Evolutionary conservation across 495 filamentous ascomycete genomes (phyloP).

Genomic region (Aspergillus baeticus): DNA sequence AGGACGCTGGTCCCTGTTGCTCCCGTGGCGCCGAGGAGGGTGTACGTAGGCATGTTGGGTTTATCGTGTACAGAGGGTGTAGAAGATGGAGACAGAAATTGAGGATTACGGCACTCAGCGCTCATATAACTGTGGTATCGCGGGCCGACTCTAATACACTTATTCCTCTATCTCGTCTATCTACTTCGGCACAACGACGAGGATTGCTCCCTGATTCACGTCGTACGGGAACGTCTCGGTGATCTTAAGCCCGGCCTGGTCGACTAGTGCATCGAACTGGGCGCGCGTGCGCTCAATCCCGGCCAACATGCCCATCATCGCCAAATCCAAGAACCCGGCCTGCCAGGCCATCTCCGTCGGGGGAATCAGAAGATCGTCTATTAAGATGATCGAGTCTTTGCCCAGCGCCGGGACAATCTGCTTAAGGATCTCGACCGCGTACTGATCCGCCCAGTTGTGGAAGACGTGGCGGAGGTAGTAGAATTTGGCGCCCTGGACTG

Average conservation of each 20-base stretch:
- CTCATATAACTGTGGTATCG: too few relatives aligned
- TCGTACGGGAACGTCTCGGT: neutral
- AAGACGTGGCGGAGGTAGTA: slow-evolving; percentile 35
- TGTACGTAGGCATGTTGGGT: neutral
- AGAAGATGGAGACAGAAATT: too few relatives aligned
- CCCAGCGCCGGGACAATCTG: slow-evolving; percentile 42
- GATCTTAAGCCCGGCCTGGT: slow-evolving; percentile 1
- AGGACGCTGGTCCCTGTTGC: neutral
- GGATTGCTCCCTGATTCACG: neutral
- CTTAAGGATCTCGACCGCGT: slow-evolving; percentile 37
- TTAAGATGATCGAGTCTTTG: slow-evolving; percentile 12
- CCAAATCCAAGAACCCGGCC: neutral
- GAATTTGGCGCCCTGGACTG: slow-evolving; percentile 29
- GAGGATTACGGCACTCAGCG: too few relatives aligned
- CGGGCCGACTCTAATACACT: too few relatives aligned
- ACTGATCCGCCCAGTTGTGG: slow-evolving; percentile 47
- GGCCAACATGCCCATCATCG: slow-evolving; percentile 2
- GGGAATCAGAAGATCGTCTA: slow-evolving; percentile 12
- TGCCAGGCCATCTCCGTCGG: neutral
- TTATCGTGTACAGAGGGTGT: too few relatives aligned
- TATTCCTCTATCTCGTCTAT: too few relatives aligned
- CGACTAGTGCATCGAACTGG: neutral
- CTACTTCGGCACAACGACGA: neutral
- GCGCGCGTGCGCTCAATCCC: slow-evolving; percentile 8
- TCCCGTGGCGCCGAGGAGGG: neutral